Percentiles rank a stretch among this genome's conserved stretches.
phyloP scores from a whole-genome alignment of 2,329 filamentous ascomycete genomes.

The Colletotrichum sidae region DNA sequence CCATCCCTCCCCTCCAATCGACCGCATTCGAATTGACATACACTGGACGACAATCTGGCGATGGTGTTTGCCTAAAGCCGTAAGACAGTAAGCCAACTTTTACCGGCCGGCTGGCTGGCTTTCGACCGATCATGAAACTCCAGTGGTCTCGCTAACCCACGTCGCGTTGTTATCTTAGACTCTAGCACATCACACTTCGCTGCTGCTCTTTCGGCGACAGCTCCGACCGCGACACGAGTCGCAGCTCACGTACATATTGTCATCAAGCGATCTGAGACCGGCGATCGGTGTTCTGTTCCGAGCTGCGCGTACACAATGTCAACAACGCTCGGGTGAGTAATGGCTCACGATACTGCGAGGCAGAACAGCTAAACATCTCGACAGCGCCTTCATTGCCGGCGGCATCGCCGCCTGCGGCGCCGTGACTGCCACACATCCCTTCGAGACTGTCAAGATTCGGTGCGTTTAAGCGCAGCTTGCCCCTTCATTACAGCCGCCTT shows the following conservation, averaged over 20 bases:
- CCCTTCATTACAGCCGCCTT: constrained; percentile 9
- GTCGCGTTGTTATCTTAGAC: constrained; percentile 31
- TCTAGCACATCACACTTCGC: constrained; percentile 21
- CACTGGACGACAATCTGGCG: constrained; percentile 1
- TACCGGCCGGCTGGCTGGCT: constrained; percentile 3
- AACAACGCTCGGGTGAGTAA: constrained; percentile 59
- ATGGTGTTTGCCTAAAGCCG: neutral
- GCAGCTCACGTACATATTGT: neutral
- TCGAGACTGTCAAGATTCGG: constrained; percentile 99
- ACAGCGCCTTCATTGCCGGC: constrained; percentile 90
- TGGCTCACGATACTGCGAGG: constrained; percentile 13
- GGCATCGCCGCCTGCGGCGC: constrained; percentile 97
- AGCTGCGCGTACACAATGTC: constrained; percentile 54
- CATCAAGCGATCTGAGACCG: neutral
- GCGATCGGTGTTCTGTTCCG: neutral
- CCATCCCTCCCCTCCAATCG: neutral
- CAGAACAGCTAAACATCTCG: constrained; percentile 28
- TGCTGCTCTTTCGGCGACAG: neutral
- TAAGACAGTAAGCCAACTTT: constrained; percentile 22
- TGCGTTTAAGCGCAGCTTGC: constrained; percentile 53
- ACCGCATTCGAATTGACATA: neutral
- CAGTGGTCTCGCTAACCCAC: constrained; percentile 38
- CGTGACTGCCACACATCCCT: constrained; percentile 96
- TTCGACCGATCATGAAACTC: constrained; percentile 9
- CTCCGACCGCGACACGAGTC: neutral